Conservation (phyloP, 2,329 filamentous ascomycete species). For the Epichloe bromicola region DNA sequence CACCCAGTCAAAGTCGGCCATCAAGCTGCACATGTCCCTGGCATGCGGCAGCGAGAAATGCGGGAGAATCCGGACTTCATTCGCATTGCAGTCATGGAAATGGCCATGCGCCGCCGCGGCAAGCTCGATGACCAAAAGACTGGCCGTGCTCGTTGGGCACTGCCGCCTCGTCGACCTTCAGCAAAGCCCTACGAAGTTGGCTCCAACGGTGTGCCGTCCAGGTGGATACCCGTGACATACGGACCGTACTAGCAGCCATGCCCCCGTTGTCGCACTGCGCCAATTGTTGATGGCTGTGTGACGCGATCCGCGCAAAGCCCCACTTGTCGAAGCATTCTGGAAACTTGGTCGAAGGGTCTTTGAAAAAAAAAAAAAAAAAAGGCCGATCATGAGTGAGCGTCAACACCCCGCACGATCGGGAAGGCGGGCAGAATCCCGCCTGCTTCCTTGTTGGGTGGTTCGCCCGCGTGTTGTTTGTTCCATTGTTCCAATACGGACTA, state of each 20-base stretch:
- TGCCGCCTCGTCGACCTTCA: slow-evolving; percentile 49
- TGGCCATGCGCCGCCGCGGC: slow-evolving; percentile 54
- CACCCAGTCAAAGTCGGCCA: slow-evolving; percentile 18
- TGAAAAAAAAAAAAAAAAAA: not conserved
- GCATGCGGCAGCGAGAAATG: slow-evolving; percentile 51
- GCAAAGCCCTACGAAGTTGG: slow-evolving; percentile 43
- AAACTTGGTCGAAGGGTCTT: not conserved
- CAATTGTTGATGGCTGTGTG: not conserved
- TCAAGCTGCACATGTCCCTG: slow-evolving; percentile 23
- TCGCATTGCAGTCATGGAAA: slow-evolving; percentile 57
- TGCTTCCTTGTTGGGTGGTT: not conserved
- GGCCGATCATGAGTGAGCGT: not conserved
- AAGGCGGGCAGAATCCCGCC: not conserved
- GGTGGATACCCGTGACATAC: slow-evolving; percentile 36
- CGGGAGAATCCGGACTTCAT: slow-evolving; percentile 60
- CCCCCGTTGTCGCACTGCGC: not conserved
- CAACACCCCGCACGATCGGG: not conserved
- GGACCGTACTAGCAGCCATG: slow-evolving; percentile 8
- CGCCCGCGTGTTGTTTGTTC: no score
- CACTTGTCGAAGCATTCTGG: slow-evolving; percentile 2
- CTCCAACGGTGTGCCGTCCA: slow-evolving; percentile 42
- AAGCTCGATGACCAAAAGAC: slow-evolving; percentile 54
- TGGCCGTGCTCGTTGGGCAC: slow-evolving; percentile 53
- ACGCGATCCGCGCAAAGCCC: not conserved
- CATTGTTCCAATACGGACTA: no score